Evolutionary conservation across 106 monocot genomes (phyloP).

Genomic region (Allium fistulosum): DNA sequence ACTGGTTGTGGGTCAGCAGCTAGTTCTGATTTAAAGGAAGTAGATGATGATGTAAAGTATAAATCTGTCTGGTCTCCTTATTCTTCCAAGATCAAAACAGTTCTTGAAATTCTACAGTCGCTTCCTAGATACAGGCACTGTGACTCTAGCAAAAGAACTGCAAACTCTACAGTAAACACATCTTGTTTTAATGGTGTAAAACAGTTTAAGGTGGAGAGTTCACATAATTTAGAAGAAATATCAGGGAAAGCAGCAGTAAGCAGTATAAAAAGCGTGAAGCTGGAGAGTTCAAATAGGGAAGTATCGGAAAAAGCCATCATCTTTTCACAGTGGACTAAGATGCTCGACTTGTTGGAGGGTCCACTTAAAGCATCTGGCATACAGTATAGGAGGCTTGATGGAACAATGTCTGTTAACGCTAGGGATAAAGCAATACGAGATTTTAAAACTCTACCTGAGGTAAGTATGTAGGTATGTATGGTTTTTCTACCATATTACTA

Average conservation of each 20-base stretch:
- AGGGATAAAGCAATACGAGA: slow-evolving; percentile 90
- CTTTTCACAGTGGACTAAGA: slow-evolving; percentile 96
- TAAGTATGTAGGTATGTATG: neutral
- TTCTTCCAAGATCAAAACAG: slow-evolving; percentile 81
- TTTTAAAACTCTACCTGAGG: slow-evolving; percentile 88
- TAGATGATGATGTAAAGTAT: neutral
- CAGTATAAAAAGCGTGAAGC: slow-evolving; percentile 7
- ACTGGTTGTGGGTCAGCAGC: slow-evolving; percentile 3
- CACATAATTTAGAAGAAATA: too few relatives aligned
- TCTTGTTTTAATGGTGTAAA: neutral
- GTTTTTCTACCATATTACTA: neutral
- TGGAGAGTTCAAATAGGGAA: slow-evolving; percentile 6
- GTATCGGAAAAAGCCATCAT: slow-evolving; percentile 80
- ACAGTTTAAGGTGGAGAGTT: neutral
- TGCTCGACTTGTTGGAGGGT: slow-evolving; percentile 87
- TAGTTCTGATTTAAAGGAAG: neutral
- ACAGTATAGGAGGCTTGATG: slow-evolving; percentile 83
- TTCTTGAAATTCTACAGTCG: slow-evolving; percentile 67
- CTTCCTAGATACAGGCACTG: slow-evolving; percentile 27
- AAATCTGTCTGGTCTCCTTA: slow-evolving; percentile 5
- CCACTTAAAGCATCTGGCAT: slow-evolving; percentile 47
- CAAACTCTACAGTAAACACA: slow-evolving; percentile 12
- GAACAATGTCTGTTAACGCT: slow-evolving; percentile 80
- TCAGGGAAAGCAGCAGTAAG: neutral
- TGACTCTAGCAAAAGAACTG: slow-evolving; percentile 9